phyloP scores from a whole-genome alignment of 2,329 filamentous ascomycete species.

The Calcarisporium arbuscula region DNA sequence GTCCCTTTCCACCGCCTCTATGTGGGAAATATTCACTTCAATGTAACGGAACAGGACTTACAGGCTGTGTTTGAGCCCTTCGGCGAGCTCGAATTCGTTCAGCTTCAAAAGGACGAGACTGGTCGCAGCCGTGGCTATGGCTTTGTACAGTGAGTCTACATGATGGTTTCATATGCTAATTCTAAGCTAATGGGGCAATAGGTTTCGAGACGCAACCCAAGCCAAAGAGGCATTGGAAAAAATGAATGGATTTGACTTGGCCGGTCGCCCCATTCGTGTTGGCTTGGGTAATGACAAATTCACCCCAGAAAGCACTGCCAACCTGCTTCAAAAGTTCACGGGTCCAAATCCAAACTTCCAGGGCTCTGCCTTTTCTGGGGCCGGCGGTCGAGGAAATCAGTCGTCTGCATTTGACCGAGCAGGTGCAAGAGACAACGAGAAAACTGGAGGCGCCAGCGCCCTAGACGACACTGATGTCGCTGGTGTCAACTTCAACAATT shows the following conservation, averaged over 20 bases:
- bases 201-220: slow-evolving; percentile 83
- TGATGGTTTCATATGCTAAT: background rate
- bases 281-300: slow-evolving; percentile 99
- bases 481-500: slow-evolving; percentile 99
- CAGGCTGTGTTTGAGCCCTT: slow-evolving; percentile 97
- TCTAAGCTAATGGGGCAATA: slow-evolving; percentile 35
- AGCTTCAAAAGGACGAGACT: slow-evolving; percentile 92
- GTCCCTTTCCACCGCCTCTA: slow-evolving; percentile 97
- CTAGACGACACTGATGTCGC: slow-evolving; percentile 96
- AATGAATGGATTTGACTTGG: slow-evolving; percentile 99
- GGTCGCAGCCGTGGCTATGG: slow-evolving; percentile 91
- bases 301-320: slow-evolving; percentile 92
- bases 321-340: slow-evolving; percentile 86
- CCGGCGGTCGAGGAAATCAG: slow-evolving; percentile 79
- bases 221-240: slow-evolving; percentile 94
- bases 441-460: slow-evolving; percentile 85
- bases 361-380: slow-evolving; percentile 85
- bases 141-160: slow-evolving; percentile 82
- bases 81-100: slow-evolving; percentile 94
- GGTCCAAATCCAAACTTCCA: slow-evolving; percentile 70
- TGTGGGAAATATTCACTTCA: slow-evolving; percentile 99
- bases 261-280: slow-evolving; percentile 93
- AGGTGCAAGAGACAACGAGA: slow-evolving; percentile 81
- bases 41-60: slow-evolving; percentile 92
- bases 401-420: slow-evolving; percentile 87